Evolutionary conservation across 805 yeast genomes (phyloP), one percentile per base, ranked within the genome.

Genomic region (Saccharomycopsis amapae): DNA sequence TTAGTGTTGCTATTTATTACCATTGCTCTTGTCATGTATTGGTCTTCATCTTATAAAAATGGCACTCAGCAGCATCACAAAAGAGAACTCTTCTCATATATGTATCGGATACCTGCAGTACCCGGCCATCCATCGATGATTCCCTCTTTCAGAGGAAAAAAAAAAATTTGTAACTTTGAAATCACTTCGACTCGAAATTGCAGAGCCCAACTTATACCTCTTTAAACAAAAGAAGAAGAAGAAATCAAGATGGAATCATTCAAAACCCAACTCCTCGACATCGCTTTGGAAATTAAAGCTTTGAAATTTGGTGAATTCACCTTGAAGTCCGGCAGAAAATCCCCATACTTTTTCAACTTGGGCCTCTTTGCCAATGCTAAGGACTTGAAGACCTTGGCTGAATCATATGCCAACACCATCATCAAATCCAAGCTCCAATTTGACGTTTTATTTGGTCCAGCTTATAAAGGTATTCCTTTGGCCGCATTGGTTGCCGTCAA

Each of bases 261-360:
- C 61, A 81, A 81, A 61, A 68, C 76, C 49, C 71, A 75, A 57
- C 87, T 90, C 60, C 72, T 90, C 46, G 85, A 87, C 58, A 74
- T 79, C 53, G 95, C 98, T 20, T 69, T 89, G 54, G 85, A 81
- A 56, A 76, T 83, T 46, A 69, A 81, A 55, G 96, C 97, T 13
- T 73, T 90, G 56, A 78, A 81, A 60, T 93, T 90, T 62, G 97
- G 97, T 43, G 64, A 73, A 42, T 90, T 86, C 74, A 87, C 95
- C 12, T 74, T 90, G 62, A 90, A 90, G 64, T 82, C 94, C 1
- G 97, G 97, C 20, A 78, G 98, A 57, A 66, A 69, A 48, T 89
- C 97, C n/a, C 98, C 98, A 42, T 90, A 93, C 65, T 90, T 93
- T 60, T 89, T 90, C 76, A 89, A 89, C 67, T 67, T 87, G 65